Percentiles rank a stretch among this genome's conserved stretches.
Evolutionary conservation across 306 rosid species (phyloP).

Genomic region (Pterocarpus santalinus): DNA sequence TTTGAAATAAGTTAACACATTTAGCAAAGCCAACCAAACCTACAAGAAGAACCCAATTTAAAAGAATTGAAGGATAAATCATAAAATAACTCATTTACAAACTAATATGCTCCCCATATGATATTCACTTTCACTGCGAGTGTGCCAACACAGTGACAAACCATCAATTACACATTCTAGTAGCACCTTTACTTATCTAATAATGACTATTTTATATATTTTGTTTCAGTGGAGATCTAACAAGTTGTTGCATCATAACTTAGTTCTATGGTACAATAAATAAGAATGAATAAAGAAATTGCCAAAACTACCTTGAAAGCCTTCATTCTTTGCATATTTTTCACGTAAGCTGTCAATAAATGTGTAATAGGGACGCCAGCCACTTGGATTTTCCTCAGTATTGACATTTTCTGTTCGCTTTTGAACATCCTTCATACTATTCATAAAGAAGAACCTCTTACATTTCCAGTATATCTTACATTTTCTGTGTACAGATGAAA

Average conservation of each 20-base stretch:
- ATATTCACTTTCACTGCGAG: constrained; percentile 4
- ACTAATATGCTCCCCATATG: constrained; percentile 23
- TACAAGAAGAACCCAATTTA: neutral
- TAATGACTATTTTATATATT: constrained; percentile 4
- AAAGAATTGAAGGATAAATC: constrained; percentile 15
- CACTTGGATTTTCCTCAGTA: constrained; percentile 95
- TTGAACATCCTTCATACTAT: constrained; percentile 79
- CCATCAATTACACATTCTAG: constrained; percentile 7
- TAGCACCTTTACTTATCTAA: constrained; percentile 11
- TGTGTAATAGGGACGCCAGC: constrained; percentile 89
- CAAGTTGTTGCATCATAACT: constrained; percentile 19
- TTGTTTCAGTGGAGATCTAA: constrained; percentile 20
- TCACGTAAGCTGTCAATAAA: constrained; percentile 77
- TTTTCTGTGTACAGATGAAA: constrained; percentile 22
- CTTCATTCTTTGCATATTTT: constrained; percentile 85
- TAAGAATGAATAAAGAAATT: constrained; percentile 14
- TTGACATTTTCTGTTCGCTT: constrained; percentile 74
- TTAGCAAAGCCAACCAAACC: constrained; percentile 33
- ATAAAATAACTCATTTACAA: constrained; percentile 1
- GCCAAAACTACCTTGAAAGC: constrained; percentile 66
- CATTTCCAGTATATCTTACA: neutral
- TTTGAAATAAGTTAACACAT: neutral
- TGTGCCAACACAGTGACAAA: neutral
- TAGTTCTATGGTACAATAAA: constrained; percentile 14
- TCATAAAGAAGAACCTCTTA: constrained; percentile 45